These are phyloP conservation scores for Scheffersomyces stambukii DNA, from an alignment of 1,139 yeast species.

Conservation along the genomic window DNA sequence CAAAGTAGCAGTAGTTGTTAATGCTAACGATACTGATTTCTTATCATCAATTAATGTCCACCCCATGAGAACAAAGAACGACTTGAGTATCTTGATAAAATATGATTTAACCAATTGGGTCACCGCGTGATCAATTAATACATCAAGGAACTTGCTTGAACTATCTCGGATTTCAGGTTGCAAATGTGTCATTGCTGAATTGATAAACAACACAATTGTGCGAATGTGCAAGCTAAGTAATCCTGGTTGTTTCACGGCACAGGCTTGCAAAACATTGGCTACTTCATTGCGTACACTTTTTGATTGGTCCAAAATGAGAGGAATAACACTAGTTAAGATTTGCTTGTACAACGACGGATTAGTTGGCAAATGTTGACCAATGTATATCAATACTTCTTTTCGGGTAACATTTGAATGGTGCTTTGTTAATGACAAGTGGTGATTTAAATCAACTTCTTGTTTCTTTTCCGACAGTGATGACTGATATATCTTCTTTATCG, in stretches of 20 bases:
- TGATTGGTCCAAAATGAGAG: slow-evolving; percentile 60
- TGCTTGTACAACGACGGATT: slow-evolving; percentile 55
- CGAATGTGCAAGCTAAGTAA: slow-evolving; percentile 66
- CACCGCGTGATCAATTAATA: slow-evolving; percentile 46
- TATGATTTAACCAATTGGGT: slow-evolving; percentile 51
- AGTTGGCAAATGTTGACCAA: slow-evolving; percentile 45
- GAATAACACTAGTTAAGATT: slow-evolving; percentile 52
- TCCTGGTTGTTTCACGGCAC: slow-evolving; percentile 49
- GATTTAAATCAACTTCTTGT: slow-evolving; percentile 43
- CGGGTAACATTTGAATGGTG: slow-evolving; percentile 76
- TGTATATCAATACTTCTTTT: slow-evolving; percentile 60
- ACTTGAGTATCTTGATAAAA: slow-evolving; percentile 56
- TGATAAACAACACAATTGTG: slow-evolving; percentile 67
- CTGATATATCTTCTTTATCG: slow-evolving; percentile 22
- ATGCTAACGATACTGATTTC: slow-evolving; percentile 41
- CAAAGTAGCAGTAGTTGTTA: slow-evolving; percentile 33
- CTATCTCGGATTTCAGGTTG: slow-evolving; percentile 68
- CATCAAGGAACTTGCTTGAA: slow-evolving; percentile 58
- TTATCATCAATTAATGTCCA: slow-evolving; percentile 52
- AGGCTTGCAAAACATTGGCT: slow-evolving; percentile 46
- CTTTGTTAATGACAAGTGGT: slow-evolving; percentile 61
- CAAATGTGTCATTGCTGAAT: slow-evolving; percentile 93
- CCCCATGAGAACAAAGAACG: slow-evolving; percentile 54
- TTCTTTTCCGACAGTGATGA: slow-evolving; percentile 10
- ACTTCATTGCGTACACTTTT: slow-evolving; percentile 61